Percentiles rank a stretch among this genome's conserved stretches.
Evolutionary conservation across 371 early-diverging fungal species (phyloP).

Genomic region (Rhizopus stolonifer): DNA sequence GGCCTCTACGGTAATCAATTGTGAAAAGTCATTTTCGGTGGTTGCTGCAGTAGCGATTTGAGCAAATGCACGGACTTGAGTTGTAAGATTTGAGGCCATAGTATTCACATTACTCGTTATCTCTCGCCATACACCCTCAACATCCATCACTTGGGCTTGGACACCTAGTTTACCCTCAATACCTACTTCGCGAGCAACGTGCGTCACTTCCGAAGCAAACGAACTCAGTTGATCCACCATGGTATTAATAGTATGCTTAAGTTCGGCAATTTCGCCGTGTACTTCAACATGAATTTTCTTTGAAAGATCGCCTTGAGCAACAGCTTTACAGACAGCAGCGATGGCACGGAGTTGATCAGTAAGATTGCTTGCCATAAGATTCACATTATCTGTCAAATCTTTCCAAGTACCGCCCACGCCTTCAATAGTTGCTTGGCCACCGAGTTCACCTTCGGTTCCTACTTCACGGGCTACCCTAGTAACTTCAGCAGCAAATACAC

Average conservation of each 20-base stretch:
- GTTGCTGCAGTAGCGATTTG: constrained; percentile 59
- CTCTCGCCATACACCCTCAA: constrained; percentile 69
- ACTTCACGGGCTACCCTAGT: no score
- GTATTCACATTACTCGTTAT: constrained; percentile 58
- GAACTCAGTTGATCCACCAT: constrained; percentile 36
- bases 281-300: constrained; percentile 38
- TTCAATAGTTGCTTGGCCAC: no score
- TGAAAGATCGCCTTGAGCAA: constrained; percentile 32
- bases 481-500: constrained; percentile 31
- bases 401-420: no score
- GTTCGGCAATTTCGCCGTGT: constrained; percentile 35
- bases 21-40: constrained; percentile 68
- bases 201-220: constrained; percentile 37
- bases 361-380: constrained; percentile 35
- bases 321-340: constrained; percentile 35
- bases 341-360: constrained; percentile 33
- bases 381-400: constrained; percentile 41
- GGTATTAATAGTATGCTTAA: constrained; percentile 32
- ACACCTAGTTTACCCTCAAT: constrained; percentile 51
- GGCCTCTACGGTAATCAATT: constrained; percentile 71
- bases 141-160: constrained; percentile 49
- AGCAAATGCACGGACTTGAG: constrained; percentile 62
- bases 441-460: no score
- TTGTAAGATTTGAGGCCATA: constrained; percentile 54
- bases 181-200: constrained; percentile 56